Evolutionary conservation across 2,329 filamentous ascomycete species (phyloP).

Genomic region (Paramyrothecium roridum): DNA sequence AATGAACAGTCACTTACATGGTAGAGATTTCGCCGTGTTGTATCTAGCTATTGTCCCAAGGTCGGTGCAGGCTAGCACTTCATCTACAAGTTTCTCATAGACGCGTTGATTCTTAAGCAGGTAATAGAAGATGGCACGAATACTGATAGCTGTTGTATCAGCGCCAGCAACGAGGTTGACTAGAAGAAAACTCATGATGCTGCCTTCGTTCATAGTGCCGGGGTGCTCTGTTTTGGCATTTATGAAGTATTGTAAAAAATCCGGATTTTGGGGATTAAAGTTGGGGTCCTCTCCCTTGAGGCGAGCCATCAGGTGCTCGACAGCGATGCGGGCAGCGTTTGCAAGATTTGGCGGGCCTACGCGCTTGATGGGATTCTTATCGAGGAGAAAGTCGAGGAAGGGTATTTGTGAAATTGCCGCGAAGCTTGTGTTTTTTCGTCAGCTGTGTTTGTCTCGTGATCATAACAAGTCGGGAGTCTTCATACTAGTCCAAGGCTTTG

Average conservation of each 20-base stretch:
- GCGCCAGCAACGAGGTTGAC: conserved; percentile 31
- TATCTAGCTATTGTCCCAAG: neutral
- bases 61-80: conserved; percentile 12
- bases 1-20: neutral
- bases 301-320: conserved; percentile 4
- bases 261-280: conserved; percentile 9
- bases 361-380: conserved; percentile 22
- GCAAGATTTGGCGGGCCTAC: conserved; percentile 15
- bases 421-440: conserved; percentile 6
- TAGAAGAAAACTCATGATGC: conserved; percentile 30
- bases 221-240: conserved; percentile 28
- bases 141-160: conserved; percentile 30
- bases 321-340: conserved; percentile 8
- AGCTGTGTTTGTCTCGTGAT: too few relatives aligned
- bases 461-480: too few relatives aligned
- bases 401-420: conserved; percentile 20
- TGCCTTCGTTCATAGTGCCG: conserved; percentile 30
- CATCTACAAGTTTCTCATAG: conserved; percentile 13
- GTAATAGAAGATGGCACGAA: conserved; percentile 33
- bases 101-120: conserved; percentile 26
- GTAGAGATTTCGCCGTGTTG: neutral
- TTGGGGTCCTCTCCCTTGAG: conserved; percentile 4
- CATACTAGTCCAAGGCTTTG: conserved; percentile 25
- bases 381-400: conserved; percentile 19
- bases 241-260: conserved; percentile 32